These are phyloP conservation scores for Aureobasidium sp. DNA, from an alignment of 2,329 filamentous ascomycete species.

Conservation along the genomic window DNA sequence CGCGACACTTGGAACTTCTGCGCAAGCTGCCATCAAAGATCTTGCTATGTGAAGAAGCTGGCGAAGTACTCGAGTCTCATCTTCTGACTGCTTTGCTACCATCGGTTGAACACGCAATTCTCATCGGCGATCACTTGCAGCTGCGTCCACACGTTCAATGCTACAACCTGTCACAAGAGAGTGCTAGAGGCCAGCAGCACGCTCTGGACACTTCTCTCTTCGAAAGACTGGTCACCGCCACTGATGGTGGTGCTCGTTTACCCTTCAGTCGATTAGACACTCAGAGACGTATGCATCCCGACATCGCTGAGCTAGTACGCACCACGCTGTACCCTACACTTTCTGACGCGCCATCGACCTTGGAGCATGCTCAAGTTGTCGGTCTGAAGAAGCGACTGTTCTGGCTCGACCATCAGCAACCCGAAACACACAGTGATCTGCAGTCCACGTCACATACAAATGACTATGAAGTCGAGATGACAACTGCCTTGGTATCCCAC, in stretches of 20 bases:
- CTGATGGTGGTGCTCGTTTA: conserved; percentile 16
- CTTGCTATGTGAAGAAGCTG: conserved; percentile 59
- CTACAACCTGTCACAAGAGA: conserved; percentile 41
- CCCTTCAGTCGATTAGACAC: conserved; percentile 41
- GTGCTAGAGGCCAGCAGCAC: conserved; percentile 39
- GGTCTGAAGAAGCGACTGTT: conserved; percentile 48
- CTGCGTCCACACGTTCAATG: conserved; percentile 49
- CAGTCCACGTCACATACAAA: conserved; percentile 44
- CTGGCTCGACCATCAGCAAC: conserved; percentile 52
- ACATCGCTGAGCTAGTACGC: conserved; percentile 50
- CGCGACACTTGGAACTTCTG: conserved; percentile 42
- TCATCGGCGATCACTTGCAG: conserved; percentile 56
- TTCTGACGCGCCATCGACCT: conserved; percentile 35
- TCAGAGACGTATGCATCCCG: conserved; percentile 58
- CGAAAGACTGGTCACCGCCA: conserved; percentile 43
- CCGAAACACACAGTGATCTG: conserved; percentile 31
- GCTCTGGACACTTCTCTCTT: conserved; percentile 53
- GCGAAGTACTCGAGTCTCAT: conserved; percentile 57
- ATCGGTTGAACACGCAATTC: conserved; percentile 50
- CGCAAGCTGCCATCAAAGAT: conserved; percentile 45
- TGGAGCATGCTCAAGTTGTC: conserved; percentile 40
- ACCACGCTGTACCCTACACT: conserved; percentile 50
- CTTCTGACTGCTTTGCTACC: conserved; percentile 51
- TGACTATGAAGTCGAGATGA: conserved; percentile 55
- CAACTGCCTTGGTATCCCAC: conserved; percentile 53